These are phyloP conservation scores for Ceratobasidium sp. DNA, from an alignment of 1,284 basidiomycete species.

Conservation along the genomic window DNA sequence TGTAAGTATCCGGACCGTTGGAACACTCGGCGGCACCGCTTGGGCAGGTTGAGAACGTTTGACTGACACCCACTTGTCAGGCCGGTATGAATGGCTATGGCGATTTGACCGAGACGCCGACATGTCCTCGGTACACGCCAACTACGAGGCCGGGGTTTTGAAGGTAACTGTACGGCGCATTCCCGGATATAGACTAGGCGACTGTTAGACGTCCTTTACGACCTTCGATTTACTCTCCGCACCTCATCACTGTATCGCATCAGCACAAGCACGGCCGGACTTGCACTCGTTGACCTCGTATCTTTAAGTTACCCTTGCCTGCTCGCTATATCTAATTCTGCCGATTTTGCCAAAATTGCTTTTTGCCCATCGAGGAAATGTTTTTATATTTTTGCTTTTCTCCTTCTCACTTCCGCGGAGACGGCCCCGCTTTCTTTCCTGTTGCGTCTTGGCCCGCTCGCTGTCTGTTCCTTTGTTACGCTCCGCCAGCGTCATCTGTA, in stretches of 20 bases:
- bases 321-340: slow-evolving; percentile 22
- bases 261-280: slow-evolving; percentile 18
- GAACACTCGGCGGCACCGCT: background rate
- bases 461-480: slow-evolving; percentile 29
- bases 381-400: slow-evolving; percentile 30
- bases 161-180: slow-evolving; percentile 49
- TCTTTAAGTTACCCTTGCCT: slow-evolving; percentile 9
- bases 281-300: background rate
- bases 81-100: slow-evolving; percentile 52
- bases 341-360: slow-evolving; percentile 23
- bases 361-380: slow-evolving; percentile 17
- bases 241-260: slow-evolving; percentile 28
- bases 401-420: background rate
- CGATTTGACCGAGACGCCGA: slow-evolving; percentile 51
- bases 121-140: slow-evolving; percentile 49
- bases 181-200: slow-evolving; percentile 35
- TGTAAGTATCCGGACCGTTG: slow-evolving; percentile 46
- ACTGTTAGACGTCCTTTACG: background rate
- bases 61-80: slow-evolving; percentile 42
- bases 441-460: background rate
- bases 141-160: slow-evolving; percentile 49
- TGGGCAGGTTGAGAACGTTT: background rate
- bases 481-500: slow-evolving; percentile 30
- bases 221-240: slow-evolving; percentile 2
- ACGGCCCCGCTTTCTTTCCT: background rate